Evolutionary conservation across 805 yeast species (phyloP).

Genomic region (Candida sphagnicola): DNA sequence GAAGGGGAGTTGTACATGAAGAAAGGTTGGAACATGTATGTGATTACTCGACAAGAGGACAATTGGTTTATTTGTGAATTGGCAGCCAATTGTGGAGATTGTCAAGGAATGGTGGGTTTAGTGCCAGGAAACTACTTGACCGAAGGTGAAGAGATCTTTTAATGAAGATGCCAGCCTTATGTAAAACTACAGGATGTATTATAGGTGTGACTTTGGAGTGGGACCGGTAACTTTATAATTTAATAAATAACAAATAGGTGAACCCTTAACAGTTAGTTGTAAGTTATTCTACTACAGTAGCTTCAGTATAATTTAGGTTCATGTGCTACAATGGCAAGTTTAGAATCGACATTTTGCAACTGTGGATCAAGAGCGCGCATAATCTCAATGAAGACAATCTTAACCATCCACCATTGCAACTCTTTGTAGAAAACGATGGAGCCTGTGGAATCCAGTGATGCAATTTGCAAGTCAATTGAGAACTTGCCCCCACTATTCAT

Average conservation of each 20-base stretch:
- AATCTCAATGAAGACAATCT: no score
- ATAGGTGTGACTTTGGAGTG: background rate
- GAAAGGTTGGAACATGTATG: conserved; percentile 40
- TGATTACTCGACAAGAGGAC: conserved; percentile 41
- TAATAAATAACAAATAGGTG: no score
- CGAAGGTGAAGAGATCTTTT: conserved; percentile 26
- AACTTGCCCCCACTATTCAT: conserved; percentile 57
- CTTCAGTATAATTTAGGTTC: no score
- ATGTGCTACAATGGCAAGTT: no score
- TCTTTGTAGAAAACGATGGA: no score
- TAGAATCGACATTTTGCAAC: no score
- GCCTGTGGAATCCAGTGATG: conserved; percentile 18
- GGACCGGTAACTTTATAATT: no score
- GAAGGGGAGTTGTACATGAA: conserved; percentile 37
- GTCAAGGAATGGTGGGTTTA: conserved; percentile 34
- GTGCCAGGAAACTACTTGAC: conserved; percentile 41
- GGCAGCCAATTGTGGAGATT: conserved; percentile 28
- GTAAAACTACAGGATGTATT: background rate
- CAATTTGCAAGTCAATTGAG: conserved; percentile 20
- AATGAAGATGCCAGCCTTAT: background rate
- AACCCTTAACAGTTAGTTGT: no score
- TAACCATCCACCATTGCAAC: no score
- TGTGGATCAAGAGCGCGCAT: no score
- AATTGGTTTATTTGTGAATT: conserved; percentile 44
- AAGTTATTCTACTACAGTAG: no score